Evolutionary conservation across 352 stramenopile genomes (phyloP).

Genomic region (Pythium monospermum): DNA sequence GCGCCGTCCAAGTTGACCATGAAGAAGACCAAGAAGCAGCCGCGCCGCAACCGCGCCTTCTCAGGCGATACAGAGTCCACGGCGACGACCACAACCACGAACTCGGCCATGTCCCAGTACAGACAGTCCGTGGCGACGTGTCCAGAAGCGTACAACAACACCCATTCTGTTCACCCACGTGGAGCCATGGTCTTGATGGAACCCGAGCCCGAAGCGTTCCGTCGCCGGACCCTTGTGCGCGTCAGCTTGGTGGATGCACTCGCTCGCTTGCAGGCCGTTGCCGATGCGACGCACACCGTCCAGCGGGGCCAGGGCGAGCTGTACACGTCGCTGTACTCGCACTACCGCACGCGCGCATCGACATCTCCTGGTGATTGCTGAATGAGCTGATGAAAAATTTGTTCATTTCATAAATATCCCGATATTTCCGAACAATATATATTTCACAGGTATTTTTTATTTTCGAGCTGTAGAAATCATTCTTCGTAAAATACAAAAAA

Average conservation of each 20-base stretch:
- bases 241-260: constrained; percentile 12
- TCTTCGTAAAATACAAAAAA: too few species aligned
- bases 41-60: background rate
- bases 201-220: background rate
- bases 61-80: constrained; percentile 17
- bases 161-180: too few species aligned
- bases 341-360: background rate
- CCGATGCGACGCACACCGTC: constrained; percentile 11
- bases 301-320: constrained; percentile 8
- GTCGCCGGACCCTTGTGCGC: constrained; percentile 1
- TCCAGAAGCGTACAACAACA: background rate
- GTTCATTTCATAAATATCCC: too few species aligned
- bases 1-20: constrained; percentile 13
- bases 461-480: too few species aligned
- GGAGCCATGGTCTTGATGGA: background rate
- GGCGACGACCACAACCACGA: constrained; percentile 7
- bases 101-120: constrained; percentile 13
- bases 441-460: too few species aligned
- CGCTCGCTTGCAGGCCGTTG: constrained; percentile 9
- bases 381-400: background rate
- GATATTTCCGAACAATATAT: too few species aligned
- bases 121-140: constrained; percentile 5
- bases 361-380: background rate
- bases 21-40: constrained; percentile 4
- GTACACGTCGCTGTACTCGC: constrained; percentile 3